Conservation (phyloP, 2,329 filamentous ascomycete species). For the Metarhizium anisopliae region DNA sequence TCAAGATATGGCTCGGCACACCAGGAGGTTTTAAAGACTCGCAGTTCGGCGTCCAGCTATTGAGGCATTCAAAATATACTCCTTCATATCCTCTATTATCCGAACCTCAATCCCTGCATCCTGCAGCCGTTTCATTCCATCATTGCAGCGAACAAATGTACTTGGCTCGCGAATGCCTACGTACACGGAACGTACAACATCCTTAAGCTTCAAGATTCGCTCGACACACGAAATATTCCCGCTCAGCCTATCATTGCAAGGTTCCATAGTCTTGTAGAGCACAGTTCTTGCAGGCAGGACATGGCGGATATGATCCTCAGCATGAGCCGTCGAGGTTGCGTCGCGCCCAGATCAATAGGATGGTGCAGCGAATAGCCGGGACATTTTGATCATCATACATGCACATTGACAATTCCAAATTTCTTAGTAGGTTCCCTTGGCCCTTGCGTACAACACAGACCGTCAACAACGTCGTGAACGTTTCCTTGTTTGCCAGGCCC, state of each 20-base stretch:
- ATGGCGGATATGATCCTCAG: constrained; percentile 23
- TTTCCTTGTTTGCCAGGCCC: not conserved
- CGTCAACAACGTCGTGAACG: not conserved
- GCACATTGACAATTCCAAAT: no score
- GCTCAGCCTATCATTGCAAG: constrained; percentile 31
- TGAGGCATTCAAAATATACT: not conserved
- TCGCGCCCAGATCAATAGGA: no score
- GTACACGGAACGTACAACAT: constrained; percentile 25
- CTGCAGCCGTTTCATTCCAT: constrained; percentile 15
- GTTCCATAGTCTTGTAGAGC: constrained; percentile 37
- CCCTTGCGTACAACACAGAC: not conserved
- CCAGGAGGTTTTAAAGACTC: not conserved
- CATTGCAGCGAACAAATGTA: constrained; percentile 24
- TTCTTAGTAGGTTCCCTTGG: not conserved
- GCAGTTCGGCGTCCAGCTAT: not conserved
- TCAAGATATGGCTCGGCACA: no score
- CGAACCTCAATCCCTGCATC: not conserved
- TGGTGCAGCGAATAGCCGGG: no score
- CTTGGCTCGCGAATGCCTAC: constrained; percentile 29
- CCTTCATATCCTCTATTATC: not conserved
- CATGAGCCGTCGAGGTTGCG: constrained; percentile 10
- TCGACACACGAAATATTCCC: constrained; percentile 27
- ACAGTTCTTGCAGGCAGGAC: constrained; percentile 28
- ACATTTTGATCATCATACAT: no score
- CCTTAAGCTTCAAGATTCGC: constrained; percentile 23